phyloP scores from a whole-genome alignment of 1,284 basidiomycete genomes.

The Athelia sp. region DNA sequence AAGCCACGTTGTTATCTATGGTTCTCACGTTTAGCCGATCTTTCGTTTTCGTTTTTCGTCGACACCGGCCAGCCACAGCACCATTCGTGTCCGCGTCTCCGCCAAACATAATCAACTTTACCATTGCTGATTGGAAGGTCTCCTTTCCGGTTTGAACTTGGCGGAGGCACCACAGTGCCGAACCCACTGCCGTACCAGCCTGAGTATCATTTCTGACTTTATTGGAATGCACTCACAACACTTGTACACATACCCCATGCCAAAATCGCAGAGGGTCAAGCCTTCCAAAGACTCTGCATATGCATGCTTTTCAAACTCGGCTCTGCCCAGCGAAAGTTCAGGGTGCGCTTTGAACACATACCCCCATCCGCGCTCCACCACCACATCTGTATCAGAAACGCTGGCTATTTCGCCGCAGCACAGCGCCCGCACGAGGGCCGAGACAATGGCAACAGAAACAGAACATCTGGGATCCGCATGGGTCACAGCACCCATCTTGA shows the following conservation, averaged over 20 bases:
- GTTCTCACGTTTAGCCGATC: no score
- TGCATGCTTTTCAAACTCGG: slow-evolving; percentile 13
- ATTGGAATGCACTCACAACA: no score
- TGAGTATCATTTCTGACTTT: no score
- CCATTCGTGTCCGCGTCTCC: no score
- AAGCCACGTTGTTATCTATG: no score
- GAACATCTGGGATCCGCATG: slow-evolving; percentile 18
- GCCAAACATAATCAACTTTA: no score
- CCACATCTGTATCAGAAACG: slow-evolving; percentile 5
- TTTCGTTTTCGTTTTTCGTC: no score
- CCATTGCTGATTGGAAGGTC: no score
- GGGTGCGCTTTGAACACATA: slow-evolving; percentile 6
- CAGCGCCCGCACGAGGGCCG: slow-evolving; percentile 12
- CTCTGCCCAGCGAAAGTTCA: slow-evolving; percentile 7
- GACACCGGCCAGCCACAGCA: no score
- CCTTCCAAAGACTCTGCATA: slow-evolving; percentile 11
- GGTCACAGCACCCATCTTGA: slow-evolving; percentile 15
- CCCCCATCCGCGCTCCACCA: slow-evolving; percentile 16
- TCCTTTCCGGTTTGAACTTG: no score
- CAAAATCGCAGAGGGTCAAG: slow-evolving; percentile 9
- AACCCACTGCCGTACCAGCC: no score
- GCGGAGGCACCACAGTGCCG: no score
- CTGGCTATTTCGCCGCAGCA: slow-evolving; percentile 11
- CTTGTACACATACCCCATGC: slow-evolving; percentile 19
- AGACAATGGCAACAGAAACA: slow-evolving; percentile 16